Evolutionary conservation across 495 filamentous ascomycete species (phyloP), one percentile per base, ranked within the genome.

Genomic region (Tuber magnatum): DNA sequence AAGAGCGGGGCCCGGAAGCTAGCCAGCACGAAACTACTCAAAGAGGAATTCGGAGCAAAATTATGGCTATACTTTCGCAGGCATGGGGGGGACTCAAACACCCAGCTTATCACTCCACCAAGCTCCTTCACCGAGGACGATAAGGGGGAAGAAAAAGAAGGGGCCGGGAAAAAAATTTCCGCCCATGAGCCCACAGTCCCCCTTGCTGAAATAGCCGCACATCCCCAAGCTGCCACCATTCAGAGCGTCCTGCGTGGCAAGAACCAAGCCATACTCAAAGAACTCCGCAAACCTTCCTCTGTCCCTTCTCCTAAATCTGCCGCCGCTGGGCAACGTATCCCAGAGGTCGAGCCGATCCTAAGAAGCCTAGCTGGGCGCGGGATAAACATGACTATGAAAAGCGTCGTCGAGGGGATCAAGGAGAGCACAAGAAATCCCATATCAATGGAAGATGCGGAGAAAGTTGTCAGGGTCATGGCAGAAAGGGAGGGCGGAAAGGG

Each of bases 381-480:
- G 32, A 72, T 41, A 28, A 81, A 81, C 71, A 75, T 81, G 56
- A 81, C 79, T 12, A 77, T 81, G 76, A 78, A 75, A 48, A 73
- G 71, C 20, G 72, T 48, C 7, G 76, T 81, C 1, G 79, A 81
- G n/a, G 74, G 72, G 7, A 77, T 81, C 65, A 75, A 69, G 44
- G 80, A 81, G 74, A 81, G 80, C 32, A 76, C 78, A 22, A 81
- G 72, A 70, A 81, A 81, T 72, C 80, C 80, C n/a, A 72, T 81
- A 32, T 77, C 79, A 14, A 48, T 48, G 14, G 72, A 79, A 69
- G 80, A 81, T 68, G 80, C 80, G 74, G 80, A 81, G 74, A 73
- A 79, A 46, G 80, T 77, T 51, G 80, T 81, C 10, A 72, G 80
- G 48, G 38, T 81, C 28, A 78, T 81, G 38, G 80, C 75, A 20